Conservation (phyloP, 352 stramenopile species). For the Phytophthora constricta region DNA sequence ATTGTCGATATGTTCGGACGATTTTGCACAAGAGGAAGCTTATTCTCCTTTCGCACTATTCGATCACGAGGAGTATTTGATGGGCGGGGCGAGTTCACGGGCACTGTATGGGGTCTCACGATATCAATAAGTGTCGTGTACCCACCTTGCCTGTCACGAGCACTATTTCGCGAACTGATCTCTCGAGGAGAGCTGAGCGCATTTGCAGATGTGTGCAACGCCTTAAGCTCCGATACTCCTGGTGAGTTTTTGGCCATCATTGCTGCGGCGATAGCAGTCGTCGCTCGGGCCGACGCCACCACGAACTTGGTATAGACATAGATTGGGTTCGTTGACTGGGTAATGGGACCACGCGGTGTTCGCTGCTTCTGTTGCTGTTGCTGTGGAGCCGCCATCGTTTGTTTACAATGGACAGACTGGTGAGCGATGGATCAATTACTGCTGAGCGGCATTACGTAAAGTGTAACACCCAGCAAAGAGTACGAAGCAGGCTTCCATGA, state of each 20-base stretch:
- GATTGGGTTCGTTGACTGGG: conserved; percentile 48
- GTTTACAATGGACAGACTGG: neutral
- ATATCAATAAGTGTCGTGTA: conserved; percentile 30
- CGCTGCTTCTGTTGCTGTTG: neutral
- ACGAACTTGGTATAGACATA: conserved; percentile 58
- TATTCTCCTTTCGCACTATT: conserved; percentile 18
- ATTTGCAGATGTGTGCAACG: conserved; percentile 37
- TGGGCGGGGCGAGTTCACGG: conserved; percentile 4
- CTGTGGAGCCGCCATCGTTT: neutral
- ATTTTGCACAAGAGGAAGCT: conserved; percentile 18
- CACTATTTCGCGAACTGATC: conserved; percentile 18
- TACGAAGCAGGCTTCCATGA: too few species aligned
- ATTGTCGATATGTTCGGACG: conserved; percentile 13
- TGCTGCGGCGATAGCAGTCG: conserved; percentile 45
- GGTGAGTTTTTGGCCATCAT: conserved; percentile 51
- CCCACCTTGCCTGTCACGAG: conserved; percentile 10
- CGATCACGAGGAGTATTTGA: conserved; percentile 9
- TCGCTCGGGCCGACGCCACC: conserved; percentile 48
- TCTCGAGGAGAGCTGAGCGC: conserved; percentile 41
- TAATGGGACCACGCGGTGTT: conserved; percentile 11
- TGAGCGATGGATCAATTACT: conserved; percentile 3
- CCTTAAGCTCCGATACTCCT: conserved; percentile 40
- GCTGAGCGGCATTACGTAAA: conserved; percentile 6
- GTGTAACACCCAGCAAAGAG: too few species aligned
- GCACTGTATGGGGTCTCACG: conserved; percentile 28